phyloP scores from a whole-genome alignment of 1,284 basidiomycete genomes.

The Ceratobasidium sp. region DNA sequence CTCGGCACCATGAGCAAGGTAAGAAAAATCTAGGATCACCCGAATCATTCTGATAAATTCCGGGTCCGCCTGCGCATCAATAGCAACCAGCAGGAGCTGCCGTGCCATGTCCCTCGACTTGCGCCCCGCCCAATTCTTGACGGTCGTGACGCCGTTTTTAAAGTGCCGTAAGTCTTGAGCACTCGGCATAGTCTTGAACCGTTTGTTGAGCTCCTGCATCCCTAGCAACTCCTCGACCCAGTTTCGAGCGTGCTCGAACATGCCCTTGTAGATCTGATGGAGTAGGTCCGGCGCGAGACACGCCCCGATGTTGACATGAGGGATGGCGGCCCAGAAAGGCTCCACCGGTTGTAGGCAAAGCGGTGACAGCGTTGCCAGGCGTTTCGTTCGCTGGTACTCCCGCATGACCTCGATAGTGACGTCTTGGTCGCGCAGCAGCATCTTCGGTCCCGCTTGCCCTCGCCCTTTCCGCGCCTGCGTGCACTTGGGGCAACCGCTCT shows the following conservation, averaged over 20 bases:
- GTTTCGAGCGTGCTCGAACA: conserved; percentile 51
- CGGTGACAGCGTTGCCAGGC: background rate
- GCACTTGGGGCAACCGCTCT: conserved; percentile 15
- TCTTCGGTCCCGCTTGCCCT: background rate
- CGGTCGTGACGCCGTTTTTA: too few species aligned
- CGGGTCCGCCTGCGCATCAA: background rate
- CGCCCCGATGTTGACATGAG: background rate
- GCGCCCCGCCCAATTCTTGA: too few species aligned
- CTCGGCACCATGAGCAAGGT: too few species aligned
- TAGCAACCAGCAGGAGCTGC: conserved; percentile 9
- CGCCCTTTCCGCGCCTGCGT: background rate
- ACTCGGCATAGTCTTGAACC: conserved; percentile 7
- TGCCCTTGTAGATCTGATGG: conserved; percentile 7
- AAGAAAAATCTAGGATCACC: too few species aligned
- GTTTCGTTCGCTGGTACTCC: background rate
- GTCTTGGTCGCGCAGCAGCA: background rate
- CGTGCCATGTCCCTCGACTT: too few species aligned
- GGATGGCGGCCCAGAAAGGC: conserved; percentile 1
- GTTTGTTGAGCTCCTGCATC: background rate
- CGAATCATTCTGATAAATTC: too few species aligned
- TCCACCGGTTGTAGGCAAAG: background rate
- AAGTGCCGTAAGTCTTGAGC: background rate
- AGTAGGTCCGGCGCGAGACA: background rate
- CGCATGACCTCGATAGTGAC: too few species aligned
- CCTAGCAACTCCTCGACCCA: background rate